Base-by-base conservation (phyloP, 1,284 basidiomycete species). In the Tylopilus sp. region DNA sequence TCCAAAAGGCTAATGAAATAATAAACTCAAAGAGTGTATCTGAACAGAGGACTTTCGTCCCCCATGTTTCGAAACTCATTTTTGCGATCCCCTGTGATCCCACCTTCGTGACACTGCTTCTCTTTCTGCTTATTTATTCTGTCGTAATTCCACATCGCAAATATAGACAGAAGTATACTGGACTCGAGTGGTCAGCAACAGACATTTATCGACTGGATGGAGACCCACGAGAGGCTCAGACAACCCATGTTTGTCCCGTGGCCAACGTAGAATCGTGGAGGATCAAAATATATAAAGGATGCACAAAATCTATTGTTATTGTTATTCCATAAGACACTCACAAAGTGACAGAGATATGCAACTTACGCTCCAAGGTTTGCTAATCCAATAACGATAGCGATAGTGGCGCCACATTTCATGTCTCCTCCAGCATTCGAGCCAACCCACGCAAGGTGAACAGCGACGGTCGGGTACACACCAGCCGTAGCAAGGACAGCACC, bases 371-470 rank as follows among this genome's bases (percentile, higher is more conserved):
- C 79, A 22, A 79, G 64, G 55, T 82, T 81, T 31, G 76, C 79
- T 31, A 78, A 43, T 14, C 77, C 79, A 59, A 81, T 77, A 31
- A 82, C 76, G 71, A 82, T 78, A n/a, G 80, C 83, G 48, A 83
- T 63, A 5, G 73, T 76, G 35, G 82, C 77, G 41, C 76, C 78
- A 52, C 74, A 68, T 59, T 83, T 78, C 61, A 76, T 60, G 58
- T 80, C 78, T n/a, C 84, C 84, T 48, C 82, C 82, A 5, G 75
- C 74, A 59, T 81, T 82, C 49, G 79, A 79, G 14, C 77, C 72
- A 3, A 72, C 76, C 83, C 82, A 85, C 15, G 81, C 79, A n/a
- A 84, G 68, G 46, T 71, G 64, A 39, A 84, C 70, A 26, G 82
- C 76, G 53, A 84, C 74, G 7, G 76, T 75, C 15, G 82, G 80